Evolutionary conservation across 495 filamentous ascomycete genomes (phyloP).

Genomic region (Rhizodiscina lignyota): DNA sequence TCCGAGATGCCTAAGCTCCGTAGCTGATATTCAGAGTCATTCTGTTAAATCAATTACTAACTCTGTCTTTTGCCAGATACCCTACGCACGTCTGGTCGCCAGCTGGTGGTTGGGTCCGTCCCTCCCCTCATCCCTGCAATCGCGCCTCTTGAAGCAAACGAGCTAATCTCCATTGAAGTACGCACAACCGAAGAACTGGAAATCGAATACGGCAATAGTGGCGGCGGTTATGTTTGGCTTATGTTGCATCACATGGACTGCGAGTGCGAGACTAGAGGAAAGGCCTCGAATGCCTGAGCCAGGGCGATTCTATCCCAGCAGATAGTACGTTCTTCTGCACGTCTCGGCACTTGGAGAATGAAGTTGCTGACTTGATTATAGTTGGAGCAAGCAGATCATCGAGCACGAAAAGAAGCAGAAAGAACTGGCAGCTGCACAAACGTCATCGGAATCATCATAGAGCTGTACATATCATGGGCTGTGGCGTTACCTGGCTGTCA

Average conservation of each 20-base stretch:
- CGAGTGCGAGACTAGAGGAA: conserved; percentile 70
- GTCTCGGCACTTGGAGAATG: too few relatives aligned
- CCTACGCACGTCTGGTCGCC: conserved; percentile 99
- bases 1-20: too few relatives aligned
- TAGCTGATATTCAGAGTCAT: too few relatives aligned
- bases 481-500: too few relatives aligned
- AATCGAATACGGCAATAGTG: conserved; percentile 77
- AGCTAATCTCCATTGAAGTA: too few relatives aligned
- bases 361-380: too few relatives aligned
- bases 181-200: conserved; percentile 86
- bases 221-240: conserved; percentile 55
- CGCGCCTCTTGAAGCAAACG: too few relatives aligned
- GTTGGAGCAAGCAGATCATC: conserved; percentile 84
- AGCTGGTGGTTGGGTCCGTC: conserved; percentile 90
- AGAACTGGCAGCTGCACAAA: too few relatives aligned
- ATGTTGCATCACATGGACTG: conserved; percentile 52
- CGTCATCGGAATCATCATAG: too few relatives aligned
- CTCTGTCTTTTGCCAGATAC: conserved; percentile 50
- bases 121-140: too few relatives aligned
- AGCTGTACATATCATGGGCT: too few relatives aligned
- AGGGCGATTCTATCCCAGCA: conserved; percentile 81
- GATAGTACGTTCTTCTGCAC: conserved; percentile 66
- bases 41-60: too few relatives aligned
- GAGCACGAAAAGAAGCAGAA: conserved; percentile 67
- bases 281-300: conserved; percentile 75